phyloP scores from a whole-genome alignment of 345 rosid species.

The Hevea brasiliensis region DNA sequence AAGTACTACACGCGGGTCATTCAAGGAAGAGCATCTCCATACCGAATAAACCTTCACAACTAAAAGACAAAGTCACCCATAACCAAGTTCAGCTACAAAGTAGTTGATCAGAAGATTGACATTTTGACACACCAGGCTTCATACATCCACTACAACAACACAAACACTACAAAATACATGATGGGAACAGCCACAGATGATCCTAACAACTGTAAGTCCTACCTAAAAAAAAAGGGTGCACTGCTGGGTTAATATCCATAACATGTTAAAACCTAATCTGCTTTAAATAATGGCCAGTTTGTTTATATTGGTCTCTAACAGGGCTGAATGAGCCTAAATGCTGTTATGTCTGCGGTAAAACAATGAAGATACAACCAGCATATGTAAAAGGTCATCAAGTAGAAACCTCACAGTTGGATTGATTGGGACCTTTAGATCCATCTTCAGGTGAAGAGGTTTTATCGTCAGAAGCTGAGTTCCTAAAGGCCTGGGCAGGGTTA shows the following conservation, averaged over 20 bases:
- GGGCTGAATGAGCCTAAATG: conserved; percentile 24
- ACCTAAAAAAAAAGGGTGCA: conserved; percentile 27
- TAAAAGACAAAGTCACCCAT: neutral
- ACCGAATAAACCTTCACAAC: too few species aligned
- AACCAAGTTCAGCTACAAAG: conserved; percentile 21
- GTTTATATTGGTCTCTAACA: conserved; percentile 15
- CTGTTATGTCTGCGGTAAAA: conserved; percentile 20
- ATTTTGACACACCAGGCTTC: conserved; percentile 30
- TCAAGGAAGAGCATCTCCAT: too few species aligned
- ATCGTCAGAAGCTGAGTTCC: conserved; percentile 41
- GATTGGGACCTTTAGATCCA: conserved; percentile 54
- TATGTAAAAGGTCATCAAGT: conserved; percentile 31
- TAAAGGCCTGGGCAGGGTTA: conserved; percentile 40
- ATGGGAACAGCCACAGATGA: conserved; percentile 17
- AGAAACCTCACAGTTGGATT: conserved; percentile 53
- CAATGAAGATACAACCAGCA: conserved; percentile 17
- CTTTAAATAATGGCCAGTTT: conserved; percentile 21
- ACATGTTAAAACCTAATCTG: conserved; percentile 24
- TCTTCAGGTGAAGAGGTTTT: conserved; percentile 41
- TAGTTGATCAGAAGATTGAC: conserved; percentile 26
- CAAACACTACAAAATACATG: conserved; percentile 22
- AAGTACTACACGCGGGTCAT: too few species aligned
- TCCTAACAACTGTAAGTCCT: conserved; percentile 33
- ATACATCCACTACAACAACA: conserved; percentile 24
- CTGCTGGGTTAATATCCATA: conserved; percentile 24